A percentile compares a stretch with the other conserved stretches of the same genome.
phyloP scores from a whole-genome alignment of 768 basidiomycete genomes.

The Lactifluus subvellereus region DNA sequence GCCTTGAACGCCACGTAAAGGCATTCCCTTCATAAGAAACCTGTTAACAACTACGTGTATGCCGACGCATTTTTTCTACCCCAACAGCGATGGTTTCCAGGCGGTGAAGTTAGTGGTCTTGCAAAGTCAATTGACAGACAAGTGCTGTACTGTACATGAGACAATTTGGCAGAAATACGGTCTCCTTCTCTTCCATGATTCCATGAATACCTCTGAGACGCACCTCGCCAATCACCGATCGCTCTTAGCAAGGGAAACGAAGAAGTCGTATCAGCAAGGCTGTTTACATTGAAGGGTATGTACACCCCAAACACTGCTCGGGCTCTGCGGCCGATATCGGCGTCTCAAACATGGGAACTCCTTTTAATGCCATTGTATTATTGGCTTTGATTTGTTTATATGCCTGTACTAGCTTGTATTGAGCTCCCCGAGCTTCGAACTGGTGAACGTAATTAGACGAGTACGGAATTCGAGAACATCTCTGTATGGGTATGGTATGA shows the following conservation, averaged over 20 bases:
- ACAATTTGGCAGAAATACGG: neutral
- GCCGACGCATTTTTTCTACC: neutral
- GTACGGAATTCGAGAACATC: constrained; percentile 5
- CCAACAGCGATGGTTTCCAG: neutral
- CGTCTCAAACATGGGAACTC: constrained; percentile 2
- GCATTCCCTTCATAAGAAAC: neutral
- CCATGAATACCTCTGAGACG: neutral
- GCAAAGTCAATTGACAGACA: neutral
- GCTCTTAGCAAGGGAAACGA: constrained; percentile 1
- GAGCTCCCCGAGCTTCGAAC: constrained; percentile 1
- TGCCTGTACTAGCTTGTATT: neutral
- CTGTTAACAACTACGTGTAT: neutral
- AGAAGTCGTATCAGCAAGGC: constrained; percentile 2
- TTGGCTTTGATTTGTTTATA: neutral
- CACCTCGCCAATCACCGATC: neutral
- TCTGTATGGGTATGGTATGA: neutral
- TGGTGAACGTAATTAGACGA: neutral
- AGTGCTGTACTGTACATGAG: neutral
- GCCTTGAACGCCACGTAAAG: neutral
- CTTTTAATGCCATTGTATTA: neutral
- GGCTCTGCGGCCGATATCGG: constrained; percentile 5
- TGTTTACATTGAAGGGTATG: neutral
- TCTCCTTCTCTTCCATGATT: neutral
- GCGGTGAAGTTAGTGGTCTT: neutral
- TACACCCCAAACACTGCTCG: neutral